Evolutionary conservation across 352 stramenopile species (phyloP).

Genomic region (Globisporangium irregulare): DNA sequence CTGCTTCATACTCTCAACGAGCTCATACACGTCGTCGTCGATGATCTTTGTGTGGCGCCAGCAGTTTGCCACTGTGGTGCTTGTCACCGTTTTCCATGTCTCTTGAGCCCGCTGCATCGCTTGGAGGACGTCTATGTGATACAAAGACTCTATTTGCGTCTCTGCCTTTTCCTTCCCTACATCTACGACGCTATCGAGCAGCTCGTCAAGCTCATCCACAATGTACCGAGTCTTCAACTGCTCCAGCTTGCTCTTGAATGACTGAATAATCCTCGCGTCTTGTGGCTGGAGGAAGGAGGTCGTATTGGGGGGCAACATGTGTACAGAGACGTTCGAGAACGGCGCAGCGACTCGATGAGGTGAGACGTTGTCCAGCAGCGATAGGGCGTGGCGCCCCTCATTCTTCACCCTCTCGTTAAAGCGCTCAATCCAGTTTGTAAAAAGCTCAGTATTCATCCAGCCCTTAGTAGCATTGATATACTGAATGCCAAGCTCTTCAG

Average conservation of each 20-base stretch:
- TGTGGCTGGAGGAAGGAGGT: constrained; percentile 3
- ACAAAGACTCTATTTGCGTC: not conserved
- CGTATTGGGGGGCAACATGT: not conserved
- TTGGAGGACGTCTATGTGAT: constrained; percentile 2
- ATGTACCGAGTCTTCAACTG: not conserved
- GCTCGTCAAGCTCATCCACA: not conserved
- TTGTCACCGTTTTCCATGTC: too few species aligned
- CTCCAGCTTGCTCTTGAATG: not conserved
- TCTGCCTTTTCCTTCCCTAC: not conserved
- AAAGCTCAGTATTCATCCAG: constrained; percentile 5
- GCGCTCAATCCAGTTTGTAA: not conserved
- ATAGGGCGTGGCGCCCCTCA: not conserved
- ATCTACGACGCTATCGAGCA: not conserved
- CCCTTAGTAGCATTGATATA: constrained; percentile 8
- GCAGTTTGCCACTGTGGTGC: not conserved
- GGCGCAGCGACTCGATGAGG: not conserved
- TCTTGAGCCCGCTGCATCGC: not conserved
- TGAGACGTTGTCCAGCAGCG: not conserved
- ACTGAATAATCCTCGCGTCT: not conserved
- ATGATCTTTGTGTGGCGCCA: constrained; percentile 11
- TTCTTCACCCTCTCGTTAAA: not conserved
- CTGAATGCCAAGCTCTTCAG: not conserved
- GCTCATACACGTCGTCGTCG: constrained; percentile 3
- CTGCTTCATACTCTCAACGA: not conserved
- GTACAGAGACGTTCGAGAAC: not conserved